Evolutionary conservation across 139 green algal genomes (phyloP), one percentile per base, ranked within the genome.

Genomic region (Desmodesmus armatus): DNA sequence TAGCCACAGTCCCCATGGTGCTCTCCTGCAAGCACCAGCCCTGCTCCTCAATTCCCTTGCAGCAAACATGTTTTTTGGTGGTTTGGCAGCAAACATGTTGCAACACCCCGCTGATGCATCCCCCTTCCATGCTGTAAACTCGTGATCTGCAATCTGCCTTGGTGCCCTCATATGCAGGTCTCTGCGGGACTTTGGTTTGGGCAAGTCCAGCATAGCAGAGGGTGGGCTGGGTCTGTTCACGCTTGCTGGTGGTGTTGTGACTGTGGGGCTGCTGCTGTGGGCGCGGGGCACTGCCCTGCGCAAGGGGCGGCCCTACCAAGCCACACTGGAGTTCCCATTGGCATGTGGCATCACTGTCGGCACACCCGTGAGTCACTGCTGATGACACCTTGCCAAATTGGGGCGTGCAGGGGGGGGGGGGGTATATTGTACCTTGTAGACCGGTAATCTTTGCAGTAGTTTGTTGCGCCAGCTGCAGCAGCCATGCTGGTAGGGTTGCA

Each of bases 331-430:
- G 89, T 98, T 99, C 71, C 94, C 96, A 0, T 86, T 98, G 43
- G 97, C 97, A 0, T 99, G 96, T 83, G 97, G 97, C 51, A 98
- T 99, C 84, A 95, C 91, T 15, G 94, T 98, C 23, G 97, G 97
- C 70, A 99, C 97, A 3, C 97, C 19, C 35, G 75, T 82, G 53
- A 69, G 75, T n/a, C 3, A 25, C 94, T 99, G 17, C 91, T n/a
- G n/a, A n/a, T n/a, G n/a, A n/a, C n/a, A n/a, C n/a, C n/a, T n/a
- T n/a, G n/a, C n/a, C n/a, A n/a, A n/a, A n/a, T n/a, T n/a, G n/a
- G n/a, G n/a, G n/a, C n/a, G n/a, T n/a, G n/a, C n/a, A n/a, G n/a
- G n/a, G n/a, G n/a, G n/a, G n/a, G n/a, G n/a, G n/a, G n/a, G n/a
- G n/a, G n/a, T n/a, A n/a, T n/a, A n/a, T n/a, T n/a, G n/a, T n/a